Base-by-base conservation (phyloP, 176 grass and related monocot genomes). In the Cenchrus americanus region DNA sequence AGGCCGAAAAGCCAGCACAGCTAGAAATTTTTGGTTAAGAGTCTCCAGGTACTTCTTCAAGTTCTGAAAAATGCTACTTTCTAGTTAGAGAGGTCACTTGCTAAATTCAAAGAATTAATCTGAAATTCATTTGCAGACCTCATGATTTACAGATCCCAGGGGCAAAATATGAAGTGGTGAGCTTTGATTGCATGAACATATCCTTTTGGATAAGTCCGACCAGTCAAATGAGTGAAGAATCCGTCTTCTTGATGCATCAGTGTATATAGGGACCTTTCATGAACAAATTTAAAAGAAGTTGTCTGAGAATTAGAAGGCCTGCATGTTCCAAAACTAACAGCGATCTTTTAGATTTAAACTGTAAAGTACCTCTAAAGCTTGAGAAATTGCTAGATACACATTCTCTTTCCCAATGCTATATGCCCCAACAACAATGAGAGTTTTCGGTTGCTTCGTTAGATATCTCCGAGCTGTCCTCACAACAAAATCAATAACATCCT, bases 391-490 rank as follows among this genome's bases (percentile, higher is more conserved):
- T 65, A 92, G 70, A 78, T 92, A 95, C 17, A 95, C 88, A 72
- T 88, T 83, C 58, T 95, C 90, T 88, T 95, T 95, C 15, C 93
- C 93, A 76, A 95, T 92, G 46, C 90, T 95, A 75, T 95, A 95
- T 61, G 93, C 93, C 52, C 90, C 93, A 67, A 95, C 93, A 86
- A 86, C 88, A 78, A 90, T 82, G 69, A 95, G 85, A 21, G 90
- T 95, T 88, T 84, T 92, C 69, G 90, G 93, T 60, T 92, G 82
- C 55, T 92, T 95, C 71, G 86, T 75, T 32, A 92, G 48, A 79
- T 86, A 92, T 46, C 73, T 90, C 63, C 10, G 62, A 75, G 85
- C 73, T 75, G 82, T 95, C 62, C 86, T 92, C 71, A 95, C 90
- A 69, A 90, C 90, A 92, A 95, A 92, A 74, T 88, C 83, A 58